phyloP scores from a whole-genome alignment of 441 rosid species.

The Populus hybrid region DNA sequence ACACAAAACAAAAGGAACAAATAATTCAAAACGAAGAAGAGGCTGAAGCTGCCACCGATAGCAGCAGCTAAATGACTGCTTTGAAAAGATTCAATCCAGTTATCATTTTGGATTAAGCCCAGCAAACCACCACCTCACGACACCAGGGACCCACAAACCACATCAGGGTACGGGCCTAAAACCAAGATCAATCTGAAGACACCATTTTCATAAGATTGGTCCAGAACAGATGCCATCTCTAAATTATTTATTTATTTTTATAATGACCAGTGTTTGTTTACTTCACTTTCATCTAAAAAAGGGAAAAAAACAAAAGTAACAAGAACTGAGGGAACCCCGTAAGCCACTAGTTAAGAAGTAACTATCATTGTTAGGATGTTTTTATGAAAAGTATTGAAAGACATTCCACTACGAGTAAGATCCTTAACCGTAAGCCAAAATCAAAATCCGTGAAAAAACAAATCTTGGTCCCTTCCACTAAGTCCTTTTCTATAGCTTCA shows the following conservation, averaged over 20 bases:
- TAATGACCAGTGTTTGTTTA: neutral
- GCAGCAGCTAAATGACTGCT: too few species aligned
- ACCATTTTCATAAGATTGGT: neutral
- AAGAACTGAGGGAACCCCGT: neutral
- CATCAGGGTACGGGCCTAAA: neutral
- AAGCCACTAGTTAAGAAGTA: neutral
- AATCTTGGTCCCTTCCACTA: neutral
- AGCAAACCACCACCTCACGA: neutral
- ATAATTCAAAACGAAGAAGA: too few species aligned
- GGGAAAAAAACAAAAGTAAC: neutral
- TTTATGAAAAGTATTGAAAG: too few species aligned
- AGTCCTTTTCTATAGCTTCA: neutral
- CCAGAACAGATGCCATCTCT: neutral
- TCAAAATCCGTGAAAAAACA: neutral
- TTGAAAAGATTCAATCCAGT: neutral
- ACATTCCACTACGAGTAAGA: neutral
- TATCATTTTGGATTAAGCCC: too few species aligned
- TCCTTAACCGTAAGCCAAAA: neutral
- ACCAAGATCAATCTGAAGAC: neutral
- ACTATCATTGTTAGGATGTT: neutral
- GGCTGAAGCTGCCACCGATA: too few species aligned
- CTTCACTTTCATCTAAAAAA: neutral
- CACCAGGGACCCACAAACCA: neutral
- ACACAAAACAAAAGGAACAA: too few species aligned
- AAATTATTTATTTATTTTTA: too few species aligned